A percentile compares a stretch with the other conserved stretches of the same genome.
Evolutionary conservation across 2,329 filamentous ascomycete genomes (phyloP).

Genomic region (Fusarium pilosicola): DNA sequence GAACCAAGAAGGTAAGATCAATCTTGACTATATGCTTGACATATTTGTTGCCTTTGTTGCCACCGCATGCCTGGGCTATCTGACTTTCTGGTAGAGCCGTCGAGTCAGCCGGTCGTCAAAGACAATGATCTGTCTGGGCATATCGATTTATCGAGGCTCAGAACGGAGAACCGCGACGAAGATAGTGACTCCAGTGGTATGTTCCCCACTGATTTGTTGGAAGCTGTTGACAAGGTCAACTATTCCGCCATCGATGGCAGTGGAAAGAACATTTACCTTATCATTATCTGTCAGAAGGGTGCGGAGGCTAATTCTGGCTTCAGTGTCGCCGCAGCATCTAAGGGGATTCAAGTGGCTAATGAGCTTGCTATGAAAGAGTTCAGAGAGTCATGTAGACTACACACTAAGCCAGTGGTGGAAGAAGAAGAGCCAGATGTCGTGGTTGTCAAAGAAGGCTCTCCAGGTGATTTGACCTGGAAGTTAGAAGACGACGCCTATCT

Average conservation of each 20-base stretch:
- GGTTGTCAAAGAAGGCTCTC: neutral
- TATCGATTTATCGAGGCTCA: neutral
- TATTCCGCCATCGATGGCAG: too few species aligned
- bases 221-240: neutral
- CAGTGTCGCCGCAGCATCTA: neutral
- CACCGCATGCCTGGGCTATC: neutral
- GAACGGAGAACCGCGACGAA: neutral
- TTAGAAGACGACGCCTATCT: neutral
- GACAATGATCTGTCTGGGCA: neutral
- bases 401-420: neutral
- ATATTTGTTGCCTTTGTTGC: neutral
- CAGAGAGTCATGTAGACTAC: rapidly evolving
- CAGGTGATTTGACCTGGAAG: neutral
- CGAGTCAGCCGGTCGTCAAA: neutral
- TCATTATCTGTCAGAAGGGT: neutral
- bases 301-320: neutral
- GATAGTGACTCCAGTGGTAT: neutral
- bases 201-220: neutral
- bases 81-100: neutral
- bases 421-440: neutral
- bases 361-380: neutral
- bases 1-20: neutral
- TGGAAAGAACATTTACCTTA: neutral
- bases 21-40: neutral
- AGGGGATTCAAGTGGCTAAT: neutral